Base-by-base conservation (phyloP, 2,329 filamentous ascomycete species). In the Diaporthe destruens region DNA sequence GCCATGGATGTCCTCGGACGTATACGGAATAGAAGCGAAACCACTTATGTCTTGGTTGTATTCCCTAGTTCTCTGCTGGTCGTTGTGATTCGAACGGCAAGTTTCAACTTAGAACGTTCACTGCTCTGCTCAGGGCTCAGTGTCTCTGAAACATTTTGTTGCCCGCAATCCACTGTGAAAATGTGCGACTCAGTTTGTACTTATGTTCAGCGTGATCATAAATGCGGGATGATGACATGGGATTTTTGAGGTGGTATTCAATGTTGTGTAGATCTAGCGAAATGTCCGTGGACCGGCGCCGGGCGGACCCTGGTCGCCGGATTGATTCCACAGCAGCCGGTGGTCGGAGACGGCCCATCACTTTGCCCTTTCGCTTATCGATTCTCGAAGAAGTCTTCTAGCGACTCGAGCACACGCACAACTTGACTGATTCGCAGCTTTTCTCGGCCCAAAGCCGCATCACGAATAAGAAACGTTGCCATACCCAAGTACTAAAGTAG, bases 221-320 rank as follows among this genome's bases (percentile, higher is more conserved):
- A 12, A 29, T 25, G 25, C 1, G 32, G 18, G 2, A 14, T 29
- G 32, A 29, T 53, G 47, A 36, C 4, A 11, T 39, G 2, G 2
- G 20, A 39, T 20, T 65, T 36, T 36, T 51, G 6, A 14, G 29
- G n/a, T 18, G n/a, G 20, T n/a, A n/a, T n/a, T n/a, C n/a, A n/a
- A n/a, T n/a, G n/a, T n/a, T n/a, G n/a, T n/a, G n/a, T 20, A 39
- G n/a, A 53, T 53, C 14, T 44, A 7, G n/a, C n/a, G 44, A 53
- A 14, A n/a, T 36, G n/a, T n/a, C n/a, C n/a, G n/a, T n/a, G n/a
- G n/a, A 53, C 20, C 61, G 61, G 61, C 44, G 61, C 47, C 47
- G 32, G 61, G 61, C 61, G 61, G 61, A 32, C 7, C 16, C 32
- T 49, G 53, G 61, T 66, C 61, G 61, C 61, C 61, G 61, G 47